phyloP scores from a whole-genome alignment of 805 yeast species.

The Zygosaccharomyces lentus region DNA sequence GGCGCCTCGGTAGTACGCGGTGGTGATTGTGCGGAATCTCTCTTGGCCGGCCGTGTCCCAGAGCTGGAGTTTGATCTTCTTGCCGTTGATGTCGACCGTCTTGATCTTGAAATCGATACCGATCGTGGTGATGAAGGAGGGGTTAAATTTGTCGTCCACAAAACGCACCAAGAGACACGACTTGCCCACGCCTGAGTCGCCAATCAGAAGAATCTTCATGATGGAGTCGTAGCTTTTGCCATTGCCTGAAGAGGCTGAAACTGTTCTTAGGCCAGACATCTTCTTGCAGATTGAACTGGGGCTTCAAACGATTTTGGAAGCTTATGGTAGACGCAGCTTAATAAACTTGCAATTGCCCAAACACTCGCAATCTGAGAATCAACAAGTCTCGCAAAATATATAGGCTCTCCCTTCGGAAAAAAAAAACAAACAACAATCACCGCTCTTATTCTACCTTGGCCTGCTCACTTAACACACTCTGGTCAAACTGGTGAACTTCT shows the following conservation, averaged over 20 bases:
- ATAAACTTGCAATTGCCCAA: neutral
- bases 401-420: neutral
- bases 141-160: slow-evolving; percentile 95
- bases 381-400: neutral
- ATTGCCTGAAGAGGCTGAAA: slow-evolving; percentile 26
- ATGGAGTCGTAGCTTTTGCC: slow-evolving; percentile 66
- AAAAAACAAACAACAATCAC: neutral
- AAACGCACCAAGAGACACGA: slow-evolving; percentile 88
- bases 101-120: slow-evolving; percentile 98
- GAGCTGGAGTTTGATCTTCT: slow-evolving; percentile 87
- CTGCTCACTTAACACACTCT: neutral
- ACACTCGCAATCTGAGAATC: neutral
- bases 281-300: neutral
- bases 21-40: slow-evolving; percentile 87
- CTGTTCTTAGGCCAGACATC: slow-evolving; percentile 33
- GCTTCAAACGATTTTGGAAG: neutral
- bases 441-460: neutral
- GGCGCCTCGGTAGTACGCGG: slow-evolving; percentile 89
- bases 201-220: slow-evolving; percentile 87
- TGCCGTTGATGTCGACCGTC: slow-evolving; percentile 89
- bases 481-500: neutral
- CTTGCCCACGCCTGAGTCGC: slow-evolving; percentile 88
- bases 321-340: neutral
- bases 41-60: slow-evolving; percentile 99
- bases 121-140: slow-evolving; percentile 93